A percentile compares a stretch with the other conserved stretches of the same genome.
Evolutionary conservation across 2,329 filamentous ascomycete species (phyloP).

Genomic region (Eutypa lata): DNA sequence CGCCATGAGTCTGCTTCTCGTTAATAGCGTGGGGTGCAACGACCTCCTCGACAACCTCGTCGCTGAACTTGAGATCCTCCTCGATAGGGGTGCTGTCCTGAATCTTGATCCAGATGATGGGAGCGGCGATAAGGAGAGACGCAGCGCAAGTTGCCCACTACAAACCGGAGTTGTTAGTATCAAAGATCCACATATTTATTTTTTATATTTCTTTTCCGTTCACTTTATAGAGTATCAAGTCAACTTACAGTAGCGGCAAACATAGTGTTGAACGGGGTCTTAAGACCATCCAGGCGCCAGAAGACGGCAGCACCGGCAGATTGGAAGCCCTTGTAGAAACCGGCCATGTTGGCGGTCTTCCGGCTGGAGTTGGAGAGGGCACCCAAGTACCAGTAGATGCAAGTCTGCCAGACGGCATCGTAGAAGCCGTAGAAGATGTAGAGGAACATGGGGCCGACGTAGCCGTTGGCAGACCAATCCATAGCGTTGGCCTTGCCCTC

Average conservation of each 20-base stretch:
- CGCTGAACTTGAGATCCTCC: conserved; percentile 79
- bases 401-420: conserved; percentile 87
- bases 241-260: conserved; percentile 56
- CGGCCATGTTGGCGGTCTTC: conserved; percentile 87
- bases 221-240: conserved; percentile 22
- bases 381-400: conserved; percentile 95
- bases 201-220: no score
- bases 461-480: conserved; percentile 61
- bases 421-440: conserved; percentile 50
- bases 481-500: conserved; percentile 16
- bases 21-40: conserved; percentile 24
- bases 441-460: conserved; percentile 69
- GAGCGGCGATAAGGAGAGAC: conserved; percentile 73
- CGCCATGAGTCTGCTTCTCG: conserved; percentile 18
- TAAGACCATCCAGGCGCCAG: conserved; percentile 64
- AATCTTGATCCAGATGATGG: conserved; percentile 76
- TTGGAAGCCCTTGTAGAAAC: conserved; percentile 84
- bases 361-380: conserved; percentile 88
- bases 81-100: conserved; percentile 77
- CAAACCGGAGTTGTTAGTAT: no score
- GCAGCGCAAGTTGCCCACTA: conserved; percentile 74
- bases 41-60: conserved; percentile 77
- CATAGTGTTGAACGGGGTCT: conserved; percentile 65
- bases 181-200: no score
- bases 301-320: conserved; percentile 80